Evolutionary conservation across 495 filamentous ascomycete species (phyloP).

Genomic region (Talaromyces adpressus): DNA sequence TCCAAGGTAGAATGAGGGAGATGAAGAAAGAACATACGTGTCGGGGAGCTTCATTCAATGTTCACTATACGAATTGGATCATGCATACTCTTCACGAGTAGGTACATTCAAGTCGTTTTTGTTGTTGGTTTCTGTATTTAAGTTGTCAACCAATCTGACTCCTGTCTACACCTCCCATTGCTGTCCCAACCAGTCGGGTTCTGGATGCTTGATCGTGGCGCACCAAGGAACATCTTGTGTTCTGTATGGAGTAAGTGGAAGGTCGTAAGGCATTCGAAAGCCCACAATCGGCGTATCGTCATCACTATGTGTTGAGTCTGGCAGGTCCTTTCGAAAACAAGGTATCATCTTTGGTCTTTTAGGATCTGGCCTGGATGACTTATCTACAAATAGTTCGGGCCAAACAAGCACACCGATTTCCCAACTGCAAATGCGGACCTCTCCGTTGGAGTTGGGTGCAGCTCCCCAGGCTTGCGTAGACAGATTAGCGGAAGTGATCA

Average conservation of each 20-base stretch:
- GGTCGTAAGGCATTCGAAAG: slow-evolving; percentile 75
- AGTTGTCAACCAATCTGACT: neutral
- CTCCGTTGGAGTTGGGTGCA: slow-evolving; percentile 38
- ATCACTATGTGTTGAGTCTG: slow-evolving; percentile 14
- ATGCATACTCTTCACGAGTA: neutral
- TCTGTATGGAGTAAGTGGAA: slow-evolving; percentile 63
- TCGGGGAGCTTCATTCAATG: neutral
- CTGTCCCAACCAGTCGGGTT: slow-evolving; percentile 66
- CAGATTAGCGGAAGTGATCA: slow-evolving; percentile 79
- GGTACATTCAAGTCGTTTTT: neutral
- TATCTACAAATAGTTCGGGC: slow-evolving; percentile 58
- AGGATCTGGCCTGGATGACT: neutral
- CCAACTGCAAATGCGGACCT: slow-evolving; percentile 70
- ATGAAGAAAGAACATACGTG: neutral
- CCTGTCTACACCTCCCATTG: slow-evolving; percentile 29
- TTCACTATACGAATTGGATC: neutral
- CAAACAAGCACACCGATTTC: slow-evolving; percentile 83
- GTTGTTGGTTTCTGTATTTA: neutral
- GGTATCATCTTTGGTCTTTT: slow-evolving; percentile 53
- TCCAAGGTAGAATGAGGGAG: neutral
- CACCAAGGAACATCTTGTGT: slow-evolving; percentile 70
- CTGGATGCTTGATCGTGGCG: slow-evolving; percentile 50
- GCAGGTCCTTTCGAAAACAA: slow-evolving; percentile 55
- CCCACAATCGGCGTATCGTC: slow-evolving; percentile 38
- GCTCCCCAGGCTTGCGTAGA: slow-evolving; percentile 91